Conservation (phyloP, 345 rosid genomes). For the Pistacia vera region DNA sequence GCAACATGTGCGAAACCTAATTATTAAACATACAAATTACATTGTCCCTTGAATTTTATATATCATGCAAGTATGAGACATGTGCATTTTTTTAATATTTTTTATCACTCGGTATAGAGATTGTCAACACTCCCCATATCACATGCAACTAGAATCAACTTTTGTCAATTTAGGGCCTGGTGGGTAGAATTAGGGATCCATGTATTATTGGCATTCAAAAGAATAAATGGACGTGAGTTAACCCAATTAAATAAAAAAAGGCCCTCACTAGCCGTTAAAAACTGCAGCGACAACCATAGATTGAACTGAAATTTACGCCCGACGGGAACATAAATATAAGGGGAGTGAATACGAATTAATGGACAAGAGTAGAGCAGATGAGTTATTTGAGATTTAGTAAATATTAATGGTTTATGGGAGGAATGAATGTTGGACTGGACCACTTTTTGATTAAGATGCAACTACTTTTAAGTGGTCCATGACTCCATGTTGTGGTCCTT, state of each 20-base stretch:
- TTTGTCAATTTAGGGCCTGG: too few relatives aligned
- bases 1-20: not conserved
- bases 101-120: not conserved
- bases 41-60: not conserved
- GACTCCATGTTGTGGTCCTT: constrained; percentile 16
- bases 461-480: constrained; percentile 22
- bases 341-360: not conserved
- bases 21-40: not conserved
- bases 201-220: too few relatives aligned
- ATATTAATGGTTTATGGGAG: too few relatives aligned
- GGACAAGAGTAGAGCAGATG: too few relatives aligned
- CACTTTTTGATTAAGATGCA: constrained; percentile 24
- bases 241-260: not conserved
- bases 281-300: not conserved
- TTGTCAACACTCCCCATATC: too few relatives aligned
- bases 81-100: not conserved
- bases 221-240: too few relatives aligned
- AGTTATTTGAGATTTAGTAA: too few relatives aligned
- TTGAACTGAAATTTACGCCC: too few relatives aligned
- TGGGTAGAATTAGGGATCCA: too few relatives aligned
- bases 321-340: too few relatives aligned
- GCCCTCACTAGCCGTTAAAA: not conserved
- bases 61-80: not conserved
- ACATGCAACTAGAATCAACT: too few relatives aligned
- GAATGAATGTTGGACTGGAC: constrained; percentile 14